Conservation (phyloP, 2,329 filamentous ascomycete genomes). For the Colletotrichum neosansevieriae region DNA sequence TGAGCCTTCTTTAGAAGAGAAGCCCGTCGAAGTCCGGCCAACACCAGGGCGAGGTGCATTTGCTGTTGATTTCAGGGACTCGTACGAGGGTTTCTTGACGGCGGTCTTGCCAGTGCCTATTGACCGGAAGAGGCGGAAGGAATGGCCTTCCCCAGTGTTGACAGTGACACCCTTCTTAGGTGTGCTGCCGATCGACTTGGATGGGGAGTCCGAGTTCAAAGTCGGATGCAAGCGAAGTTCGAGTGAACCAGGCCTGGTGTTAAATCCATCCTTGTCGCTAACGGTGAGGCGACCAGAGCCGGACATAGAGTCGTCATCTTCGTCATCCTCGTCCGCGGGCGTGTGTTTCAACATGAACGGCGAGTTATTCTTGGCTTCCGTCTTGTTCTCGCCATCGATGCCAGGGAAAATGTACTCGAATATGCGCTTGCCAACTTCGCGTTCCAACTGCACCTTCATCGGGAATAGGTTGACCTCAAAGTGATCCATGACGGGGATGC, state of each 20-base stretch:
- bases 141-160: constrained; percentile 59
- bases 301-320: constrained; percentile 55
- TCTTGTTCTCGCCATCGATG: constrained; percentile 67
- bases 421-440: constrained; percentile 89
- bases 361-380: constrained; percentile 67
- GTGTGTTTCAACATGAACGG: constrained; percentile 67
- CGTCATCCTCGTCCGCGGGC: constrained; percentile 63
- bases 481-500: constrained; percentile 96
- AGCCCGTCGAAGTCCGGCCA: constrained; percentile 60
- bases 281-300: constrained; percentile 54
- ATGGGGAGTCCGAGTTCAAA: constrained; percentile 68
- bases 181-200: constrained; percentile 45
- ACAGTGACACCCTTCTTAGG: constrained; percentile 63
- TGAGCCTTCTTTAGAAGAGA: constrained; percentile 57
- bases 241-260: constrained; percentile 77
- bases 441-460: constrained; percentile 92
- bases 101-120: constrained; percentile 57
- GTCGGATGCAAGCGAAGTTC: constrained; percentile 88
- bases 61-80: constrained; percentile 61
- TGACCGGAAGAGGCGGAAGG: constrained; percentile 65
- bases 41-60: constrained; percentile 58
- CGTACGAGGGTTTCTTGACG: constrained; percentile 66
- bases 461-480: constrained; percentile 96
- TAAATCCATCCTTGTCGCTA: constrained; percentile 63
- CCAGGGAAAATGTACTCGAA: constrained; percentile 99